Evolutionary conservation across 257 asterid genomes (phyloP).

Genomic region (Hygrophila difformis): DNA sequence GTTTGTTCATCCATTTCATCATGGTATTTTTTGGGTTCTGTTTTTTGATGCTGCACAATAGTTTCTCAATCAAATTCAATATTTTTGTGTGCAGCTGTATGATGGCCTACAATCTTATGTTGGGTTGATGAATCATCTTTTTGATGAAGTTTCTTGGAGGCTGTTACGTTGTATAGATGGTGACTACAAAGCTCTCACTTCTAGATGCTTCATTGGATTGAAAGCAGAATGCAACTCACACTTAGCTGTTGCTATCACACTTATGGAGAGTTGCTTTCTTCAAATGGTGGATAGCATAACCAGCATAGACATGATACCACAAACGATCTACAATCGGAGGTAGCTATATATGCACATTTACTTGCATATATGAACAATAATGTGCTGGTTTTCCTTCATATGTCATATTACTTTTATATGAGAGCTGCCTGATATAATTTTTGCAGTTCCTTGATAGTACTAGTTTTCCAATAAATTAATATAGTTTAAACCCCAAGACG

Average conservation of each 20-base stretch:
- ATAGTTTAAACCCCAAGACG: too few relatives aligned
- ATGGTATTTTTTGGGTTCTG: too few relatives aligned
- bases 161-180: slow-evolving; percentile 41
- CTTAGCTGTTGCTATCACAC: slow-evolving; percentile 50
- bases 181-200: slow-evolving; percentile 38
- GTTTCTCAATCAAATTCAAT: too few relatives aligned
- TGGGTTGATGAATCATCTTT: slow-evolving; percentile 31
- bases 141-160: slow-evolving; percentile 36
- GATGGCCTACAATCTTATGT: slow-evolving; percentile 37
- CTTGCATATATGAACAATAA: background rate
- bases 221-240: slow-evolving; percentile 57
- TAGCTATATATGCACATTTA: slow-evolving; percentile 5
- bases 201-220: slow-evolving; percentile 30
- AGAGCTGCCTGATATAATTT: background rate
- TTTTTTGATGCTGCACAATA: too few relatives aligned
- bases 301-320: slow-evolving; percentile 59
- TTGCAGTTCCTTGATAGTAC: too few relatives aligned
- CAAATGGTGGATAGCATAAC: slow-evolving; percentile 53
- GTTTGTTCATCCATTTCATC: too few relatives aligned
- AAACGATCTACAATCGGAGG: slow-evolving; percentile 56
- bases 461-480: too few relatives aligned
- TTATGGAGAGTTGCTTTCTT: slow-evolving; percentile 49
- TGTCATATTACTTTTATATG: too few relatives aligned
- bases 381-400: background rate
- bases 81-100: slow-evolving; percentile 28